Percentiles rank a stretch among this genome's conserved stretches.
phyloP scores from a whole-genome alignment of 768 basidiomycete genomes.

The Calocera cornea region DNA sequence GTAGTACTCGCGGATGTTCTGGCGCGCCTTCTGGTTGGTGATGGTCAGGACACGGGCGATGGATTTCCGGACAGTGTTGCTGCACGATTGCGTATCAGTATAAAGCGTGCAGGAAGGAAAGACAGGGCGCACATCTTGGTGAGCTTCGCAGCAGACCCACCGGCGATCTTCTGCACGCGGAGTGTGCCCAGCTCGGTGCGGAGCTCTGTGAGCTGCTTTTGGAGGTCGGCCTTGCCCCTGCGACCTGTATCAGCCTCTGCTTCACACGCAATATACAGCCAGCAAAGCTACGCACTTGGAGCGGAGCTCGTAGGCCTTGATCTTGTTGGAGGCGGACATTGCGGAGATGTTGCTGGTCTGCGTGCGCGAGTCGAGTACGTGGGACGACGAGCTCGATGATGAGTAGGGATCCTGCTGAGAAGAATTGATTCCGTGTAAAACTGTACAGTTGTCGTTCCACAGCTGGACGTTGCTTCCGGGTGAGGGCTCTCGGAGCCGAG shows the following conservation, averaged over 20 bases:
- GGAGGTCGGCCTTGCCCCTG: constrained; percentile 94
- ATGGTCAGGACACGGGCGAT: constrained; percentile 97
- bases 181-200: constrained; percentile 88
- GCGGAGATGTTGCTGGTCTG: too few species aligned
- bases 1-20: constrained; percentile 96
- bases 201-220: constrained; percentile 84
- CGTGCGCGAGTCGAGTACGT: not conserved
- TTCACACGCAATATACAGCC: not conserved
- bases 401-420: not conserved
- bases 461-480: not conserved
- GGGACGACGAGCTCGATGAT: not conserved
- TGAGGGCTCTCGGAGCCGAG: too few species aligned
- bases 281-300: constrained; percentile 72
- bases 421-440: constrained; percentile 2
- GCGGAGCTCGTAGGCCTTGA: constrained; percentile 93
- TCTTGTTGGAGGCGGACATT: constrained; percentile 78
- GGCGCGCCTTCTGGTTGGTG: constrained; percentile 94
- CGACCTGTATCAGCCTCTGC: not conserved
- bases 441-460: not conserved
- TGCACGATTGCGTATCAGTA: constrained; percentile 22
- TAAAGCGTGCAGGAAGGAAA: not conserved
- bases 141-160: constrained; percentile 87
- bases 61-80: constrained; percentile 92
- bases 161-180: constrained; percentile 96
- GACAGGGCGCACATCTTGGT: constrained; percentile 75